A percentile compares a stretch with the other conserved stretches of the same genome.
Evolutionary conservation across 1,139 yeast genomes (phyloP).

Genomic region (Arxiozyma heterogenica): DNA sequence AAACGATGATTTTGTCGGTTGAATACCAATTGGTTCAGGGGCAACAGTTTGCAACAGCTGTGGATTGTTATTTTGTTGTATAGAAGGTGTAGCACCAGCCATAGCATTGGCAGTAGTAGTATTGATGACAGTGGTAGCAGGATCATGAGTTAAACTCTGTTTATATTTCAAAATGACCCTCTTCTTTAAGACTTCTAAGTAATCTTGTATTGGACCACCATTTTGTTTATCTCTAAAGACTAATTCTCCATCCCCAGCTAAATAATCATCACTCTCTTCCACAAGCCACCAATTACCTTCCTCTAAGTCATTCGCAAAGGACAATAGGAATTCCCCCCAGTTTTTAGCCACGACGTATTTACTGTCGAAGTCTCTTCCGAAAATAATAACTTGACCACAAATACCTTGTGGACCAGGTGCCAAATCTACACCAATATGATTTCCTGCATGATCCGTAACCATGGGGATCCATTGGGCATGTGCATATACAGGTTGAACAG

Average conservation of each 20-base stretch:
- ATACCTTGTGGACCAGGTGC: conserved; percentile 72
- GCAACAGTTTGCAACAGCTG: conserved; percentile 1
- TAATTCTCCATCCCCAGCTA: conserved; percentile 66
- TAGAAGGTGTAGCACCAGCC: not conserved
- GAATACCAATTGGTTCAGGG: not conserved
- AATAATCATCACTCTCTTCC: conserved; percentile 45
- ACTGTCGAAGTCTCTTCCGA: conserved; percentile 84
- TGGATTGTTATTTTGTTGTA: not conserved
- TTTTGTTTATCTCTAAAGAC: conserved; percentile 48
- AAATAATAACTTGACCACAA: conserved; percentile 77
- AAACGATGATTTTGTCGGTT: not conserved
- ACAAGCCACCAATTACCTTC: conserved; percentile 62
- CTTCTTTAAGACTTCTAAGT: conserved; percentile 53
- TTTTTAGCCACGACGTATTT: conserved; percentile 68
- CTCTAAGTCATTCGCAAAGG: conserved; percentile 78
- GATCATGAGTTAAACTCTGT: not conserved
- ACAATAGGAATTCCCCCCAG: conserved; percentile 76
- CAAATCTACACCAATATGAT: conserved; percentile 80
- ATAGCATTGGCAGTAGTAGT: not conserved
- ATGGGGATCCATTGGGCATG: conserved; percentile 88
- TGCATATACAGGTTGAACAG: conserved; percentile 65
- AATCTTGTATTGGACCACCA: conserved; percentile 43
- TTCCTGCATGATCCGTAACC: conserved; percentile 80
- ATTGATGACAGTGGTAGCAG: not conserved
- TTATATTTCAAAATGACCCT: conserved; percentile 29